phyloP scores from a whole-genome alignment of 2,329 filamentous ascomycete species.

The Moelleriella libera region DNA sequence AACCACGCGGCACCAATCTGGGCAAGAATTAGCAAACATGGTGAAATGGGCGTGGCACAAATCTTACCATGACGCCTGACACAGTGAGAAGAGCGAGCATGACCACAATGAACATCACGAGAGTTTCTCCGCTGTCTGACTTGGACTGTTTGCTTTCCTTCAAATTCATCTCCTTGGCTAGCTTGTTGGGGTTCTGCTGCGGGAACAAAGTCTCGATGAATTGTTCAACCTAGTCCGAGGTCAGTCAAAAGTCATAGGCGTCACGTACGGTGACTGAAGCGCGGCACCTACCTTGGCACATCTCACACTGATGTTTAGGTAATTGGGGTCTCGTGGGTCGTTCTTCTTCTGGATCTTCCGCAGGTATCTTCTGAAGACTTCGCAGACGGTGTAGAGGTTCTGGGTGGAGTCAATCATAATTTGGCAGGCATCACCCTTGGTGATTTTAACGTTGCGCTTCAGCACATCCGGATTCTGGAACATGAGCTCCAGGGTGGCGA shows the following conservation, averaged over 20 bases:
- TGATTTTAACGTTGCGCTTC: slow-evolving; percentile 85
- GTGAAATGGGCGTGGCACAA: background rate
- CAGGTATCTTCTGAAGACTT: slow-evolving; percentile 65
- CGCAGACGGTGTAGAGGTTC: slow-evolving; percentile 68
- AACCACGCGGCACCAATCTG: slow-evolving; percentile 68
- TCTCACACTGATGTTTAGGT: slow-evolving; percentile 76
- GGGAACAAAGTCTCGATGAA: slow-evolving; percentile 94
- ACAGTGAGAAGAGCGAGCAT: slow-evolving; percentile 57
- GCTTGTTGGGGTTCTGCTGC: slow-evolving; percentile 55
- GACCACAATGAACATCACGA: slow-evolving; percentile 53
- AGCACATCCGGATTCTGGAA: slow-evolving; percentile 88
- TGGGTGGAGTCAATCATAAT: slow-evolving; percentile 90
- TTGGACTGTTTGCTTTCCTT: slow-evolving; percentile 24
- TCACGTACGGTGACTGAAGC: background rate
- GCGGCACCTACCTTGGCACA: slow-evolving; percentile 60
- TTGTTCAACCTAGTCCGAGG: slow-evolving; percentile 58
- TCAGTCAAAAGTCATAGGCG: background rate
- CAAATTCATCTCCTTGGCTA: slow-evolving; percentile 25
- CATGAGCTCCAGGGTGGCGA: slow-evolving; percentile 80
- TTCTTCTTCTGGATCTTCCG: slow-evolving; percentile 87
- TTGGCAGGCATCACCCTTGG: slow-evolving; percentile 81
- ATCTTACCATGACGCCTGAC: slow-evolving; percentile 60
- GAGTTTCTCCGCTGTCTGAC: slow-evolving; percentile 43
- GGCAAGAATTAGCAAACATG: background rate
- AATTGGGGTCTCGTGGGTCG: slow-evolving; percentile 84